Percentiles rank a stretch among this genome's conserved stretches.
Evolutionary conservation across 164 flowering plant species (phyloP).

Genomic region (Vitis riparia): DNA sequence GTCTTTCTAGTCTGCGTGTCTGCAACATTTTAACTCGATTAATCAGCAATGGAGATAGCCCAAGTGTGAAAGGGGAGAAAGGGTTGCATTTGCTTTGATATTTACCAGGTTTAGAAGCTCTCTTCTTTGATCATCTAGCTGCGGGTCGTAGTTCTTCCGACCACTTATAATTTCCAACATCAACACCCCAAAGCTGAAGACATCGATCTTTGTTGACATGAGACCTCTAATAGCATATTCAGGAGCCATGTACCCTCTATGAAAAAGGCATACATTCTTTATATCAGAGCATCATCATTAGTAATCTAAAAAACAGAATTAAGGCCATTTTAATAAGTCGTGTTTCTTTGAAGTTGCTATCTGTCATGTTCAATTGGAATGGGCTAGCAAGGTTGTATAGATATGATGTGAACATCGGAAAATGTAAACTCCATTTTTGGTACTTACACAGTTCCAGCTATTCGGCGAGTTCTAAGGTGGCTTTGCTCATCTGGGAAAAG

Average conservation of each 20-base stretch:
- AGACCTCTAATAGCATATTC: constrained; percentile 7
- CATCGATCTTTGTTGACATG: constrained; percentile 5
- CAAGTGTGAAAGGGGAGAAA: background rate
- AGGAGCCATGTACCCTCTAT: constrained; percentile 11
- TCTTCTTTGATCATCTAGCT: constrained; percentile 1
- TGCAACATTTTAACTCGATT: background rate
- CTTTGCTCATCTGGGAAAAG: constrained; percentile 4
- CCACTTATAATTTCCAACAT: constrained; percentile 12
- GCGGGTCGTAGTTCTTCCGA: constrained; percentile 8
- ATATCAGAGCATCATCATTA: background rate
- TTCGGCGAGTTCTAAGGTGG: background rate
- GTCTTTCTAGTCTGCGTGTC: constrained; percentile 7
- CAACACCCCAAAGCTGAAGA: constrained; percentile 14
- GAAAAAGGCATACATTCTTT: background rate
- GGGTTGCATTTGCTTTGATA: background rate
- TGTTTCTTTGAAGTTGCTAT: background rate
- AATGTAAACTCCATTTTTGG: background rate
- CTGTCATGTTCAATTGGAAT: background rate
- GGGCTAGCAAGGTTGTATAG: background rate
- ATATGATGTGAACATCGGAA: no score
- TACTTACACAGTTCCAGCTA: constrained; percentile 7
- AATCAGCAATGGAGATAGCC: no score
- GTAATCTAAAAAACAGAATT: background rate
- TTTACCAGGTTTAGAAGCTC: constrained; percentile 10
- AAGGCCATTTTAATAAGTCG: background rate